These are phyloP conservation scores for Herpetospermum pedunculosum DNA, from an alignment of 306 rosid genomes.

Conservation along the genomic window DNA sequence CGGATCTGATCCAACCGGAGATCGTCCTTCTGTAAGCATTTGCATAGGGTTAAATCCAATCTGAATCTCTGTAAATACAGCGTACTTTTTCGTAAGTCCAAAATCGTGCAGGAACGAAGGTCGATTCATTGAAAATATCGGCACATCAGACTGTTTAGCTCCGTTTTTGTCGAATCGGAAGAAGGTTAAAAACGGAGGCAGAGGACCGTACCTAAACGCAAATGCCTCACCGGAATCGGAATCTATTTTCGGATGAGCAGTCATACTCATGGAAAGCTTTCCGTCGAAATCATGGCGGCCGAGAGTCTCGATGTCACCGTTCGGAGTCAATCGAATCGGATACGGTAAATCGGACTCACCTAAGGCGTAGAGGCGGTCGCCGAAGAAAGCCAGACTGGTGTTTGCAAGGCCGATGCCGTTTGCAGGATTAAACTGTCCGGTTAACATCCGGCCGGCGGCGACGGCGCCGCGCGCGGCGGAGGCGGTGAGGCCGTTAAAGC, in stretches of 20 bases:
- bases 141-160: conserved; percentile 45
- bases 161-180: conserved; percentile 48
- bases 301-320: conserved; percentile 48
- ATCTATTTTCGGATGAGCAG: conserved; percentile 81
- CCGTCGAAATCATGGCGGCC: conserved; percentile 63
- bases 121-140: conserved; percentile 53
- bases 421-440: conserved; percentile 45
- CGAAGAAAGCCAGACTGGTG: conserved; percentile 61
- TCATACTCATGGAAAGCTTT: conserved; percentile 52
- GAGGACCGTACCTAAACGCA: conserved; percentile 63
- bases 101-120: conserved; percentile 75
- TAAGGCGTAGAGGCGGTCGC: conserved; percentile 42
- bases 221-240: conserved; percentile 57
- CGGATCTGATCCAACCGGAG: conserved; percentile 56
- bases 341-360: conserved; percentile 91
- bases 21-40: conserved; percentile 46
- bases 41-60: conserved; percentile 60
- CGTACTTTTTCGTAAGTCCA: conserved; percentile 60
- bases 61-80: conserved; percentile 64
- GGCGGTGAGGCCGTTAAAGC: conserved; percentile 46
- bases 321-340: conserved; percentile 12
- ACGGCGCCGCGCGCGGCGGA: conserved; percentile 70
- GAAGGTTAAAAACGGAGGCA: conserved; percentile 71
- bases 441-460: conserved; percentile 35
- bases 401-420: conserved; percentile 85